Percentiles rank a stretch among this genome's conserved stretches.
Evolutionary conservation across 108 stramenopile species (phyloP).

Genomic region (Cylindrotheca fusiformis): DNA sequence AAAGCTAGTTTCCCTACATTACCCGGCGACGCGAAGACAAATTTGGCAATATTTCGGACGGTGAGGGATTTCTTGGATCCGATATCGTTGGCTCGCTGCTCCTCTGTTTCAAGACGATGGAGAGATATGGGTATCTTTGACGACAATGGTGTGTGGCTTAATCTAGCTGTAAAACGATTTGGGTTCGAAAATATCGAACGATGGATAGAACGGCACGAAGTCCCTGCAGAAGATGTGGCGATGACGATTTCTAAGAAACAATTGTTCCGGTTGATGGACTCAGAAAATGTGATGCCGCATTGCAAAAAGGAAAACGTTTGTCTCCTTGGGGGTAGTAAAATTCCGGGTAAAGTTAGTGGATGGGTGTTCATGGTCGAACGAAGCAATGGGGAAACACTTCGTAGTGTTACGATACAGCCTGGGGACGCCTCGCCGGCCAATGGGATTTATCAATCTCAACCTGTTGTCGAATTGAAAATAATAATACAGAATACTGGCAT

Average conservation of each 20-base stretch:
- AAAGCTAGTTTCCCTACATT: not conserved
- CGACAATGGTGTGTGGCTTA: conserved; percentile 51
- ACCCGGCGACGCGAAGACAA: conserved; percentile 11
- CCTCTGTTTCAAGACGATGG: conserved; percentile 45
- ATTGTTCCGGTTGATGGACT: conserved; percentile 63
- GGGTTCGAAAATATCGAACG: conserved; percentile 62
- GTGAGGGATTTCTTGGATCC: conserved; percentile 55
- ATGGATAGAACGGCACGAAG: conserved; percentile 60
- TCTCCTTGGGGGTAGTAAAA: conserved; percentile 50
- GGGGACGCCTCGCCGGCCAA: not conserved
- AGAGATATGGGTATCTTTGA: conserved; percentile 41
- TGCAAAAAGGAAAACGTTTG: conserved; percentile 38
- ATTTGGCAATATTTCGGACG: conserved; percentile 9
- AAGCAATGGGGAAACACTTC: conserved; percentile 82
- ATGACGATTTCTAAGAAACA: conserved; percentile 10
- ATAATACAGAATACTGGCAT: conserved; percentile 80
- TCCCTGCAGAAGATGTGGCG: conserved; percentile 58
- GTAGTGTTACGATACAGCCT: conserved; percentile 50
- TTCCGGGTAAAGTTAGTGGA: conserved; percentile 53
- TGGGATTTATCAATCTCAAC: conserved; percentile 30
- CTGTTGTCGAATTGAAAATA: conserved; percentile 73
- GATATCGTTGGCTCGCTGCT: conserved; percentile 43
- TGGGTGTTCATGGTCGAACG: conserved; percentile 79
- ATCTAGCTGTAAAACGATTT: conserved; percentile 60
- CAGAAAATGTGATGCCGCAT: conserved; percentile 59